phyloP scores from a whole-genome alignment of 768 basidiomycete genomes.

The Suillus decipiens region DNA sequence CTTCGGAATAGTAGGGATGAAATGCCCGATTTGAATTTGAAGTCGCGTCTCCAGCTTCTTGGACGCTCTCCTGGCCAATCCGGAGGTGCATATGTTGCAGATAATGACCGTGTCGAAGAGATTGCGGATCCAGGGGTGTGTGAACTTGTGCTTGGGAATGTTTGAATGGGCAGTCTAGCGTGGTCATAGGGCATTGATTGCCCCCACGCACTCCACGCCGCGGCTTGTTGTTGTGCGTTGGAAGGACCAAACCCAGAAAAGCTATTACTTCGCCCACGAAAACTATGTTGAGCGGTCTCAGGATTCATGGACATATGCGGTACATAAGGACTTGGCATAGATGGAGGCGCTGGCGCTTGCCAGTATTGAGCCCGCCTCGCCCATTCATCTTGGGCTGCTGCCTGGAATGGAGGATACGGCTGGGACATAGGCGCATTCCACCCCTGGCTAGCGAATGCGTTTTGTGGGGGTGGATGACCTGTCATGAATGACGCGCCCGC shows the following conservation, averaged over 20 bases:
- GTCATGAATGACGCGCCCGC: conserved; percentile 19
- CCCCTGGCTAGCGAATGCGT: conserved; percentile 12
- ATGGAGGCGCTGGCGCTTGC: conserved; percentile 15
- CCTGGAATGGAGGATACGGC: background rate
- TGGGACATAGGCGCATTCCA: conserved; percentile 12
- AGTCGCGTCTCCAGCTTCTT: conserved; percentile 31
- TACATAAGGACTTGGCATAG: conserved; percentile 33
- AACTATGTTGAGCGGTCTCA: conserved; percentile 9
- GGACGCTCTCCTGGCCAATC: conserved; percentile 25
- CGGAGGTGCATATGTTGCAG: conserved; percentile 12
- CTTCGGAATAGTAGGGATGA: conserved; percentile 33
- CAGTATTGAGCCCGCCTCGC: conserved; percentile 12
- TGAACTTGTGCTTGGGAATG: conserved; percentile 19
- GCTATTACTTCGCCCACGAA: conserved; percentile 13
- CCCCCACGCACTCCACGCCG: conserved; percentile 18
- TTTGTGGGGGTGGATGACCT: conserved; percentile 15
- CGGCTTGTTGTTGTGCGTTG: conserved; percentile 16
- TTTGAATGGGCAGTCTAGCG: conserved; percentile 18
- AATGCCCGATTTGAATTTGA: conserved; percentile 34
- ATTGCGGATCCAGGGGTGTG: conserved; percentile 20
- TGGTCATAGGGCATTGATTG: conserved; percentile 22
- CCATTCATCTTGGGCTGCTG: conserved; percentile 12
- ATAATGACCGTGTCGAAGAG: background rate
- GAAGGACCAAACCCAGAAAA: conserved; percentile 2
- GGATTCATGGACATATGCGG: conserved; percentile 21